Conservation (phyloP, 345 rosid species). For the Firmiana major region DNA sequence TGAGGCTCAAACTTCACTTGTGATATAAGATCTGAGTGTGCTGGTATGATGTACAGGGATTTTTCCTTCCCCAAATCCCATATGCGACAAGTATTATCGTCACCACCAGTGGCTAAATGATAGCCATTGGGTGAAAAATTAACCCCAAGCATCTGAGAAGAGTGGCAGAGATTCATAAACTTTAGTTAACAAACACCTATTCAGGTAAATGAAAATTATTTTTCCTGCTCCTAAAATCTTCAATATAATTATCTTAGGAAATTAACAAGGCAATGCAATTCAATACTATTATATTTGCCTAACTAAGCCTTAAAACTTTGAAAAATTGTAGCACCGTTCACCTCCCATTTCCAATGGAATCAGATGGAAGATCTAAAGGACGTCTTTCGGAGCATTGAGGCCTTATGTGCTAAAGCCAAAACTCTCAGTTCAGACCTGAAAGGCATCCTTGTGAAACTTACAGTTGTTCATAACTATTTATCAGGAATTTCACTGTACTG, state of each 20-base stretch:
- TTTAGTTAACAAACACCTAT: slow-evolving; percentile 18
- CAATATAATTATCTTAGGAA: neutral
- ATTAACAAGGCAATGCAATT: neutral
- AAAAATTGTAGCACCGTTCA: neutral
- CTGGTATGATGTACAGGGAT: slow-evolving; percentile 74
- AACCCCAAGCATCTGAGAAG: slow-evolving; percentile 70
- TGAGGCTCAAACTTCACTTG: slow-evolving; percentile 93
- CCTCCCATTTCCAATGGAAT: neutral
- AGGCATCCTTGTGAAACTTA: neutral
- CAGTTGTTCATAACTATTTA: neutral
- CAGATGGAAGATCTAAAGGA: neutral
- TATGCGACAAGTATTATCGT: slow-evolving; percentile 93
- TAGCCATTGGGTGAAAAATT: slow-evolving; percentile 94
- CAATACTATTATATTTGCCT: neutral
- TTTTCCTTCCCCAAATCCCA: slow-evolving; percentile 94
- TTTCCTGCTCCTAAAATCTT: neutral
- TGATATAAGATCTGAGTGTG: slow-evolving; percentile 86
- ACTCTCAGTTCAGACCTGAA: neutral
- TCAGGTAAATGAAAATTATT: slow-evolving; percentile 8
- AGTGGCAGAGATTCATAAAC: slow-evolving; percentile 12
- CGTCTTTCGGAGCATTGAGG: neutral
- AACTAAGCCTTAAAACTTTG: neutral
- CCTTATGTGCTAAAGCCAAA: neutral
- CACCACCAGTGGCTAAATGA: slow-evolving; percentile 93
- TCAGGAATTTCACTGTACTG: neutral